Evolutionary conservation across 2,329 filamentous ascomycete genomes (phyloP), one percentile per base, ranked within the genome.

Genomic region (Phialophora tarda): DNA sequence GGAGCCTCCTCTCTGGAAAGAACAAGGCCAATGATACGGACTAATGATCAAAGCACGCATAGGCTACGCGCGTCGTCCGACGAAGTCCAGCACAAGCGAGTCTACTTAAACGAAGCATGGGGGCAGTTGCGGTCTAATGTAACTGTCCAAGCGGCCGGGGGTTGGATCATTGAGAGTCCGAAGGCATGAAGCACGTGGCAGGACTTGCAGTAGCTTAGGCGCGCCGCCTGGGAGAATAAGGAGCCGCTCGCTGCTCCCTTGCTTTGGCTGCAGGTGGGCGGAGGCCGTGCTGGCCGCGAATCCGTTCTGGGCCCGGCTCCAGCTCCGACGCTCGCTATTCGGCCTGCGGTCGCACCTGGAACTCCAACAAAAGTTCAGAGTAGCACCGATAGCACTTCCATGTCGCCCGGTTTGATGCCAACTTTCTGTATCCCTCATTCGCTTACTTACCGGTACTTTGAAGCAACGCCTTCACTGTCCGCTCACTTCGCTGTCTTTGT

Each of bases 381-480:
- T 11, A 34, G 32, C 32, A 34, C 10, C 32, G 32, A 30, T 34
- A 30, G 23, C n/a, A 30, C 21, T 55, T 34, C 28, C 44, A 55
- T 23, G 34, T 34, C 24, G 44, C 30, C 12, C 30, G 8, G 23
- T 26, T 61, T 41, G 26, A 51, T 53, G 47, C 59, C 59, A 61
- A 53, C 59, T 51, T 41, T 44, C 38, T 44, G 38, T 61, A 61
- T 61, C 58, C 28, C 58, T 55, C 53, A 55, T 55, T 55, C 53
- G 53, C 38, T 58, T 47, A 58, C 38, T 58, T 47, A 28, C 34
- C 55, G 55, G 53, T 34, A 34, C 53, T 34, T 21, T 55, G 53
- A 26, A 55, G 53, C 53, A 55, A 55, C 53, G 53, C 11, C 53
- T 32, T 47, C 28, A 23, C 32, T 41, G 34, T 47, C 55, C 30